These are phyloP conservation scores for Pichia paraexigua DNA, from an alignment of 805 yeast species.

Conservation along the genomic window DNA sequence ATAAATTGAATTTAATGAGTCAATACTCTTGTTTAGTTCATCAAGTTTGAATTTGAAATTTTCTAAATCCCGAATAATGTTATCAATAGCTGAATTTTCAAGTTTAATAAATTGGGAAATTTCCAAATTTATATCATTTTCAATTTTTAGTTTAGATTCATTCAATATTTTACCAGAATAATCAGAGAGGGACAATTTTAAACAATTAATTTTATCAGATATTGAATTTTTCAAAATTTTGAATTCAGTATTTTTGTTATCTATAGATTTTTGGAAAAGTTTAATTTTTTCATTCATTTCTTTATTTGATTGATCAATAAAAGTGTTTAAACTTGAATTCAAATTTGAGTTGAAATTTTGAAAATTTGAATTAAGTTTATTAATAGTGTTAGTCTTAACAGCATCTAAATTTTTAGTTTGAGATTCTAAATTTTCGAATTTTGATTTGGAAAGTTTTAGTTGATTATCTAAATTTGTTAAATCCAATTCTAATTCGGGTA, in stretches of 20 bases:
- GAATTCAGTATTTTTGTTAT: constrained; percentile 27
- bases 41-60: not conserved
- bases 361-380: constrained; percentile 28
- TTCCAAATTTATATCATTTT: not conserved
- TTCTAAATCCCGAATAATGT: not conserved
- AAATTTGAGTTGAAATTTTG: constrained; percentile 29
- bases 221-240: constrained; percentile 23
- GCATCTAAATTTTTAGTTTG: constrained; percentile 24
- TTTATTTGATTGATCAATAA: not conserved
- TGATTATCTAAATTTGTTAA: constrained; percentile 25
- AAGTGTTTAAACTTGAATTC: not conserved
- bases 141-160: not conserved
- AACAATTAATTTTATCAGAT: constrained; percentile 15
- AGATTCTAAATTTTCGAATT: constrained; percentile 24
- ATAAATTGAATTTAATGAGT: not conserved
- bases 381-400: constrained; percentile 20
- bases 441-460: constrained; percentile 11
- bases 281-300: constrained; percentile 16
- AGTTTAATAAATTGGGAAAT: not conserved
- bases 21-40: not conserved
- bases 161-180: constrained; percentile 1
- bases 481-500: constrained; percentile 22
- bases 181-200: constrained; percentile 1
- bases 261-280: constrained; percentile 20
- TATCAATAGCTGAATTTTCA: not conserved